Base-by-base conservation (phyloP, 1,284 basidiomycete species). In the Ustilago xerochloae region DNA sequence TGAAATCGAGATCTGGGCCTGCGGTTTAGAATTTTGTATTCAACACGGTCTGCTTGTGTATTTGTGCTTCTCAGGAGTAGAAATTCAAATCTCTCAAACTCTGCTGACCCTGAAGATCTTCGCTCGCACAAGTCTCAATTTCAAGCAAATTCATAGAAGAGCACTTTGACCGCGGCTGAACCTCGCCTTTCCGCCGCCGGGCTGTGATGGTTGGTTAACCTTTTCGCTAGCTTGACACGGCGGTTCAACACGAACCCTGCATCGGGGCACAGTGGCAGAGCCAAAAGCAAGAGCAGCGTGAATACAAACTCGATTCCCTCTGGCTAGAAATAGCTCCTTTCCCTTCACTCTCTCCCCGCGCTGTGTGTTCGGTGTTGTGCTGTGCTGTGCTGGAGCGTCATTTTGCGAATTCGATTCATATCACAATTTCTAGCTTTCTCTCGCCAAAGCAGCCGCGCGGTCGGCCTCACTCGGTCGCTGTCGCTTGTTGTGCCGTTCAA, bases 371-470 rank as follows among this genome's bases (percentile, higher is more conserved):
- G 9, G 16, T 35, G 9, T 15, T 28, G 16, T 45, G 46, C 46
- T 48, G 29, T 49, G 29, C 47, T 49, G 47, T 33, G 47, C 48
- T 50, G 48, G 32, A 50, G 48, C 22, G 32, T 33, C 20, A 35
- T 50, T 50, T 36, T 24, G 29, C 38, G n/a, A 22, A 16, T 46
- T 46, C 8, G 43, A 46, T 46, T 46, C 43, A 46, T 46, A 26
- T 28, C 43, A 13, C 35, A 26, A 29, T 28, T 28, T 46, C 43
- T 46, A 16, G 43, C 43, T 29, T 22, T 45, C 15, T n/a, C 35
- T 36, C 35, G 18, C 35, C 7, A 7, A 33, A 7, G 15, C 32
- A 33, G 8, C 7, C 32, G 15, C 32, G 15, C 32, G 32, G 7
- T 8, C 32, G 15, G 32, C 15, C n/a, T 36, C 35, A n/a, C 35